Conservation (phyloP, 352 stramenopile genomes). For the Phytophthora cryptogea region DNA sequence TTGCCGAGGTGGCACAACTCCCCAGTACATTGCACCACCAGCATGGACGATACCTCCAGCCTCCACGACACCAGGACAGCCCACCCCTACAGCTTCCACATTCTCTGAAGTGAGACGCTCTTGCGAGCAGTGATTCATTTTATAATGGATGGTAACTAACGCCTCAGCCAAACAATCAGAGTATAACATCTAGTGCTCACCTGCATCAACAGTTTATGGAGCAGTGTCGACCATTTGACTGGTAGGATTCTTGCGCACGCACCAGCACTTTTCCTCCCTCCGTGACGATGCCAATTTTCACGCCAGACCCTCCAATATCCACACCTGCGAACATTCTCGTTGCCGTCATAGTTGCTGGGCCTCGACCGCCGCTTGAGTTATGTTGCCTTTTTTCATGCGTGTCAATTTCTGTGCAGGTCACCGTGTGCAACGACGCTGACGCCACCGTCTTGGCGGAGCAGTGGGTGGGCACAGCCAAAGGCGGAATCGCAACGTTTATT, state of each 20-base stretch:
- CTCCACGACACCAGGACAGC: conserved; percentile 51
- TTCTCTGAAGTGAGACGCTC: conserved; percentile 4
- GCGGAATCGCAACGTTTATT: conserved; percentile 67
- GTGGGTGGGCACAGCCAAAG: conserved; percentile 75
- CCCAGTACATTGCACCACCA: conserved; percentile 52
- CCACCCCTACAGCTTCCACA: conserved; percentile 45
- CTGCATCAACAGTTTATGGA: no score
- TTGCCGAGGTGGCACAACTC: conserved; percentile 45
- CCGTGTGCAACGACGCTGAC: conserved; percentile 80
- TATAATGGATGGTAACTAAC: no score
- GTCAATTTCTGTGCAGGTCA: conserved; percentile 42
- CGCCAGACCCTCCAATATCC: no score
- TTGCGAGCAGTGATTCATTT: background rate
- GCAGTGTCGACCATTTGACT: background rate
- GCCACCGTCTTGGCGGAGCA: conserved; percentile 80
- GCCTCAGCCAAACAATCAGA: no score
- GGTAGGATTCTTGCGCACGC: background rate
- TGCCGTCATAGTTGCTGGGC: no score
- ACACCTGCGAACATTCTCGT: no score
- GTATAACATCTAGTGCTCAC: no score
- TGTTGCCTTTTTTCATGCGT: no score
- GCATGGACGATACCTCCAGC: conserved; percentile 47
- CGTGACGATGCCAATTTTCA: no score
- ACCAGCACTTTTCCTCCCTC: background rate
- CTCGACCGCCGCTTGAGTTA: no score